A percentile compares a stretch with the other conserved stretches of the same genome.
phyloP scores from a whole-genome alignment of 2,329 filamentous ascomycete species.

The Colletotrichum tanaceti region DNA sequence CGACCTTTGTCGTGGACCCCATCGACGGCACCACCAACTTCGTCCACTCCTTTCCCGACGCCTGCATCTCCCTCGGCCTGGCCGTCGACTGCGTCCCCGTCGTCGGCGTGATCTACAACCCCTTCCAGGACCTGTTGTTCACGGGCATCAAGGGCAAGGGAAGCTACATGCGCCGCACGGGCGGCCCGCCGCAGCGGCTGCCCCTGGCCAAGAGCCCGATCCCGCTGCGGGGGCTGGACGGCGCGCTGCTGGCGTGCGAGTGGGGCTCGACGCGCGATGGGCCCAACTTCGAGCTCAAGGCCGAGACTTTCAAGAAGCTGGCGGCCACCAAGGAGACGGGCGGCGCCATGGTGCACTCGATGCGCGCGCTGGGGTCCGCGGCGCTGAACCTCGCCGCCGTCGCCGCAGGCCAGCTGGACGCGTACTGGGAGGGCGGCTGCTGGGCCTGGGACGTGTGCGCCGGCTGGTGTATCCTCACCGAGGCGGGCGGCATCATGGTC shows the following conservation, averaged over 20 bases:
- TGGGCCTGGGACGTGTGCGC: slow-evolving; percentile 90
- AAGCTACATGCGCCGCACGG: slow-evolving; percentile 66
- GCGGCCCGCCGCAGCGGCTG: slow-evolving; percentile 52
- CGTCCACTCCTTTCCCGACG: slow-evolving; percentile 78
- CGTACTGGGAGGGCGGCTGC: slow-evolving; percentile 86
- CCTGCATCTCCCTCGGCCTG: slow-evolving; percentile 82
- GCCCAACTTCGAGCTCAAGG: slow-evolving; percentile 77
- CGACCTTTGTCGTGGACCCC: slow-evolving; percentile 84
- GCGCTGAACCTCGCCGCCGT: slow-evolving; percentile 81
- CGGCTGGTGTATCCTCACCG: slow-evolving; percentile 79
- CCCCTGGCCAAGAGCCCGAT: slow-evolving; percentile 61
- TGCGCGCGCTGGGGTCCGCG: slow-evolving; percentile 78
- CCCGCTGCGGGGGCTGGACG: slow-evolving; percentile 69
- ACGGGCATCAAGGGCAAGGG: slow-evolving; percentile 76
- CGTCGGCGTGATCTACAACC: slow-evolving; percentile 84
- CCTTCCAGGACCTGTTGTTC: slow-evolving; percentile 77
- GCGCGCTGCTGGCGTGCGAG: slow-evolving; percentile 75
- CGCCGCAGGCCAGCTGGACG: slow-evolving; percentile 76
- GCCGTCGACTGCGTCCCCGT: slow-evolving; percentile 70
- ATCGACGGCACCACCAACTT: slow-evolving; percentile 89
- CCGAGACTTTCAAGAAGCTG: slow-evolving; percentile 71
- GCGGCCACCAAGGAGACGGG: slow-evolving; percentile 69
- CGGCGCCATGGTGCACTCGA: slow-evolving; percentile 80
- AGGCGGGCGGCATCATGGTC: slow-evolving; percentile 79
- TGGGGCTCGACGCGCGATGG: slow-evolving; percentile 78